Evolutionary conservation across 352 stramenopile genomes (phyloP).

Genomic region (Phytopythium kandeliae): DNA sequence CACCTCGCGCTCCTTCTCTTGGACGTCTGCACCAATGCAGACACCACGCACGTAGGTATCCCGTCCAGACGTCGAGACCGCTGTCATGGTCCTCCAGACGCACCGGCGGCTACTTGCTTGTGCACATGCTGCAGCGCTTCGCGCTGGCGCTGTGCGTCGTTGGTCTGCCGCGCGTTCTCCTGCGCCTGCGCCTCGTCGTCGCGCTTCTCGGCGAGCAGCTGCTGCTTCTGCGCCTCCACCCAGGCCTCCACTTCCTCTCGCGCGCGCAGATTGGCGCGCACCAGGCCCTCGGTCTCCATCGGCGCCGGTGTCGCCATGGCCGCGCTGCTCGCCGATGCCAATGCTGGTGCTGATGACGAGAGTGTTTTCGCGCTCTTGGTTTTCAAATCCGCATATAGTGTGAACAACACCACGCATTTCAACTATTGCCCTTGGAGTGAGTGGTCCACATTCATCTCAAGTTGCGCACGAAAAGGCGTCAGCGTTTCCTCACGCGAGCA

Average conservation of each 20-base stretch:
- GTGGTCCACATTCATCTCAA: neutral
- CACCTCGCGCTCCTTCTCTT: slow-evolving; percentile 49
- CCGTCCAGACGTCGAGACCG: neutral
- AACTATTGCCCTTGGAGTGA: no score
- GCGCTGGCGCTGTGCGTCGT: slow-evolving; percentile 35
- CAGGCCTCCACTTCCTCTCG: slow-evolving; percentile 38
- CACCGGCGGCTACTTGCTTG: slow-evolving; percentile 27
- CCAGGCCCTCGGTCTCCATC: slow-evolving; percentile 36
- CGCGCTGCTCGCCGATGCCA: neutral
- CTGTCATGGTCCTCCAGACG: neutral
- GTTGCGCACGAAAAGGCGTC: neutral
- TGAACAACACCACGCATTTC: neutral
- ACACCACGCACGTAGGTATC: no score
- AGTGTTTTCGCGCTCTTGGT: neutral
- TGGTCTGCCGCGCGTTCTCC: slow-evolving; percentile 26
- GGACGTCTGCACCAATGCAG: no score
- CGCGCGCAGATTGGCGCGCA: slow-evolving; percentile 37
- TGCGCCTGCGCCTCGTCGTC: slow-evolving; percentile 33
- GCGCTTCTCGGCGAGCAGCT: slow-evolving; percentile 35
- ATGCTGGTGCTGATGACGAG: no score
- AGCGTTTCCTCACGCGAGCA: neutral
- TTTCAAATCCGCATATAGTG: neutral
- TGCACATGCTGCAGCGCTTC: slow-evolving; percentile 40
- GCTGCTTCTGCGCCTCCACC: slow-evolving; percentile 36
- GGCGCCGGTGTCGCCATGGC: slow-evolving; percentile 7